phyloP scores from a whole-genome alignment of 2,329 filamentous ascomycete genomes.

The Nothomitra cinnamomea region DNA sequence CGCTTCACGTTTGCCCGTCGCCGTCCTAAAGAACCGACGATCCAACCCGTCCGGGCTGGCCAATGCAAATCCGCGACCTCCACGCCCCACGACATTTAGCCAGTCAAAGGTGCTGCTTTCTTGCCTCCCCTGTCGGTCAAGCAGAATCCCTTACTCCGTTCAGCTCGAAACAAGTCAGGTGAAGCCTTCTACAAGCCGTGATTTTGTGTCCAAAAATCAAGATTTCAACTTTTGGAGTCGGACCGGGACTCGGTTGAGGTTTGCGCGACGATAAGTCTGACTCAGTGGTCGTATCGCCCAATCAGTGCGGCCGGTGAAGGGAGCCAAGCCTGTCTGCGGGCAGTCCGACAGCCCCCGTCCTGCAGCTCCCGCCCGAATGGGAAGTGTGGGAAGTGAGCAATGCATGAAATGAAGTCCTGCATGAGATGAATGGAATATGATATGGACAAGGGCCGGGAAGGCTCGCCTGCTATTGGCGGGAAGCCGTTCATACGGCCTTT shows the following conservation, averaged over 20 bases:
- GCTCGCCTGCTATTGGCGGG: not conserved
- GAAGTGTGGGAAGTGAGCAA: not conserved
- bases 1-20: no score
- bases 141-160: not conserved
- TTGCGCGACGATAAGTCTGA: not conserved
- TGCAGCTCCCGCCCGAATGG: slow-evolving; percentile 3
- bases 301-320: not conserved
- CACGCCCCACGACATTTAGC: not conserved
- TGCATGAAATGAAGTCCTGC: slow-evolving; percentile 1
- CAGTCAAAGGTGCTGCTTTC: not conserved
- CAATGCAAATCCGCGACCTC: not conserved
- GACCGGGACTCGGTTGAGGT: not conserved
- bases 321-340: not conserved
- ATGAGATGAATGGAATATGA: slow-evolving; percentile 4
- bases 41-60: not conserved
- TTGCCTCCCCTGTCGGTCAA: not conserved
- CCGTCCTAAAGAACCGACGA: not conserved
- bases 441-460: not conserved
- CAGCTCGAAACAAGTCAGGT: slow-evolving; percentile 1
- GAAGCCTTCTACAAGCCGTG: not conserved
- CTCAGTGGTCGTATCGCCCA: not conserved
- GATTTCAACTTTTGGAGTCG: not conserved
- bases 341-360: not conserved
- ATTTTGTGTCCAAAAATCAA: not conserved
- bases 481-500: not conserved